A percentile compares a stretch with the other conserved stretches of the same genome.
These are phyloP conservation scores for Abortiporus biennis DNA, from an alignment of 1,284 basidiomycete species.

Conservation along the genomic window DNA sequence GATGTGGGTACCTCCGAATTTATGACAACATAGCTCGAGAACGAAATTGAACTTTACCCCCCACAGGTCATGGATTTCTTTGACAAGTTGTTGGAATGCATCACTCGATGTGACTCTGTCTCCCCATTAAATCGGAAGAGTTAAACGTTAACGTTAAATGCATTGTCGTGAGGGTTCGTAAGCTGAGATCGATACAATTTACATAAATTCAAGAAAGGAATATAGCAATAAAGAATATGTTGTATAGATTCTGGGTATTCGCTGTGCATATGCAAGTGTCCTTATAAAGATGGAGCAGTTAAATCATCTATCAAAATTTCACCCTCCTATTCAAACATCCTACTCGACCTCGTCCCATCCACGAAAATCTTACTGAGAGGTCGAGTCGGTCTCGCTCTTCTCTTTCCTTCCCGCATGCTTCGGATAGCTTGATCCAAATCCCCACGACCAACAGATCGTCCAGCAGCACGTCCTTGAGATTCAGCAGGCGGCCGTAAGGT, in stretches of 20 bases:
- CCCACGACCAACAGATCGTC: conserved; percentile 60
- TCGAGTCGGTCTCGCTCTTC: conserved; percentile 43
- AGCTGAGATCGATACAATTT: no score
- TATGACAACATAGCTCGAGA: neutral
- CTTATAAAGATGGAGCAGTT: no score
- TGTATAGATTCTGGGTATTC: neutral
- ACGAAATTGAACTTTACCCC: no score
- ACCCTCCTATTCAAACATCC: no score
- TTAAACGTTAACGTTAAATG: no score
- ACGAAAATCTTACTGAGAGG: conserved; percentile 75
- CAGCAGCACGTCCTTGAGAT: conserved; percentile 36
- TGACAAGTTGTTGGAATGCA: conserved; percentile 52
- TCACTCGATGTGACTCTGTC: conserved; percentile 49
- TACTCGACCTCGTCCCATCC: conserved; percentile 48
- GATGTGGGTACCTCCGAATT: conserved; percentile 46
- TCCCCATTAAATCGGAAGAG: conserved; percentile 53
- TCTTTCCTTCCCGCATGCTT: conserved; percentile 66
- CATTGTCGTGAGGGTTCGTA: no score
- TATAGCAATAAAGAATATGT: neutral
- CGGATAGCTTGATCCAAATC: conserved; percentile 79
- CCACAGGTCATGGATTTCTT: conserved; percentile 60
- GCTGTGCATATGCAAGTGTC: neutral
- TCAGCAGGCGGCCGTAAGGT: conserved; percentile 24
- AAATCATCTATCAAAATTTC: no score
- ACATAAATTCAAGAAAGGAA: conserved; percentile 1